A percentile compares a stretch with the other conserved stretches of the same genome.
phyloP scores from a whole-genome alignment of 139 green algal species.

The Ulvella scutata region DNA sequence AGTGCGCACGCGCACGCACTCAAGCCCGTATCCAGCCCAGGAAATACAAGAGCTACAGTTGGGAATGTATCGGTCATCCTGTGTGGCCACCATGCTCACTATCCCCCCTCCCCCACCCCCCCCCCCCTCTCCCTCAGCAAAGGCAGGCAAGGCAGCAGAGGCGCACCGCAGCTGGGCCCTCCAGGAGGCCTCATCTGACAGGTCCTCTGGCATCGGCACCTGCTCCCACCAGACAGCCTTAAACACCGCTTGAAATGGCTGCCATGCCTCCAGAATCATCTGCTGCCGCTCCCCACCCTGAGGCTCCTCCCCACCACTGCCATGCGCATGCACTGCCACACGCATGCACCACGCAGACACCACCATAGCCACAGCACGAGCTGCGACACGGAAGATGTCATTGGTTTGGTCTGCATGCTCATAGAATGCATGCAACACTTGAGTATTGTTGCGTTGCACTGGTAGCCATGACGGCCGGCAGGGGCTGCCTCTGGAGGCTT shows the following conservation, averaged over 20 bases:
- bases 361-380: constrained; percentile 15
- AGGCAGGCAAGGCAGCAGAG: no score
- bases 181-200: constrained; percentile 30
- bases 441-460: no score
- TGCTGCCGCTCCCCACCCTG: not conserved
- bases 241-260: constrained; percentile 46
- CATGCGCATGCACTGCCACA: not conserved
- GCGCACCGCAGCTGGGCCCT: constrained; percentile 26
- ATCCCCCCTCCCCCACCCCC: no score
- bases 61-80: no score
- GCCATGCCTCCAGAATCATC: constrained; percentile 46
- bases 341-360: not conserved
- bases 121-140: no score
- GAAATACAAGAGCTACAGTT: no score
- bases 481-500: no score
- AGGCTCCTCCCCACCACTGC: not conserved
- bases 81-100: no score
- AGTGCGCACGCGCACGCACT: no score
- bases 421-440: constrained; percentile 26
- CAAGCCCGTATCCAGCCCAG: no score
- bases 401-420: constrained; percentile 48
- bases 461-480: no score
- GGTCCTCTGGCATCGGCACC: constrained; percentile 48
- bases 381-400: constrained; percentile 55
- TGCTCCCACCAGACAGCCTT: constrained; percentile 81